Evolutionary conservation across 306 rosid genomes (phyloP).

Genomic region (Acacia acuminata): DNA sequence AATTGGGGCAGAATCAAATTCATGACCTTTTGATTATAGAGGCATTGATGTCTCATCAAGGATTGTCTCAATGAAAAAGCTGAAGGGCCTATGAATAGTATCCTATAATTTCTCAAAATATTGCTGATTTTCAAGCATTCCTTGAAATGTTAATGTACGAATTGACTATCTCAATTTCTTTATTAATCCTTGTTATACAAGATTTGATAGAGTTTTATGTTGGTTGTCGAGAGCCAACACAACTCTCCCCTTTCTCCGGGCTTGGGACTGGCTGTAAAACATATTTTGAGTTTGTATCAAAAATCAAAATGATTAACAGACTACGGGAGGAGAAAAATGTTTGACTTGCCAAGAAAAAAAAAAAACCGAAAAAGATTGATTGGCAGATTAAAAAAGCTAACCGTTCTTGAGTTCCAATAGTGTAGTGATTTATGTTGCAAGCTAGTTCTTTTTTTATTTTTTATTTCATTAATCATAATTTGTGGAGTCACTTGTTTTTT

Average conservation of each 20-base stretch:
- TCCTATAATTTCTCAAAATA: neutral
- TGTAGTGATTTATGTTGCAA: neutral
- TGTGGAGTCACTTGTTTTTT: neutral
- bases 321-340: neutral
- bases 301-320: too few species aligned
- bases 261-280: too few species aligned
- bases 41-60: neutral
- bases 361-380: neutral
- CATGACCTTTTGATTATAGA: neutral
- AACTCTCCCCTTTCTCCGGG: too few species aligned
- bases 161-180: neutral
- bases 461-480: neutral
- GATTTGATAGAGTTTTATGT: too few species aligned
- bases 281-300: too few species aligned
- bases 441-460: neutral
- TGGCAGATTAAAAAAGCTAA: neutral
- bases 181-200: too few species aligned
- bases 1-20: neutral
- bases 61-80: neutral
- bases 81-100: neutral
- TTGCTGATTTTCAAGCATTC: neutral
- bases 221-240: too few species aligned
- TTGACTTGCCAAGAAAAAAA: neutral
- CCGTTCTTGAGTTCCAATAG: neutral
- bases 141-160: neutral